These are phyloP conservation scores for Clitopilus hobsonii DNA, from an alignment of 768 basidiomycete species.

Conservation along the genomic window DNA sequence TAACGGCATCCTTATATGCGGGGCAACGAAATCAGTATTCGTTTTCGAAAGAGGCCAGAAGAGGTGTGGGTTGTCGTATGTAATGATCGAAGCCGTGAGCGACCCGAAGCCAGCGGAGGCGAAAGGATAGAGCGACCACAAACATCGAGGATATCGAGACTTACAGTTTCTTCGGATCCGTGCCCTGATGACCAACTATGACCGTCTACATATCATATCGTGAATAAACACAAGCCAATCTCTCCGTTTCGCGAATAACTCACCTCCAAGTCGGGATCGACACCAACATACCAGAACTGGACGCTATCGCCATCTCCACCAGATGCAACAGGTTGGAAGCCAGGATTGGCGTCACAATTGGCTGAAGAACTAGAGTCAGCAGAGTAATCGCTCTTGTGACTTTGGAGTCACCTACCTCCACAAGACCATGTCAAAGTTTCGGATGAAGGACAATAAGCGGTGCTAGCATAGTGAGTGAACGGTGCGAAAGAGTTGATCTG, in stretches of 20 bases:
- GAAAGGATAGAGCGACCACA: not conserved
- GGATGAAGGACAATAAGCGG: slow-evolving; percentile 43
- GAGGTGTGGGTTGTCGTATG: too few relatives aligned
- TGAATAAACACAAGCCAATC: not conserved
- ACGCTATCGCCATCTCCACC: slow-evolving; percentile 42
- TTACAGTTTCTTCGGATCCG: slow-evolving; percentile 23
- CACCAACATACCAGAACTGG: slow-evolving; percentile 37
- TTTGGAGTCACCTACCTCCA: slow-evolving; percentile 27
- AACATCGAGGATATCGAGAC: not conserved
- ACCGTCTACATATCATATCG: slow-evolving; percentile 8
- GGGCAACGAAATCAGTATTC: not conserved
- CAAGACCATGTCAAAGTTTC: slow-evolving; percentile 46
- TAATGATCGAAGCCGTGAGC: not conserved
- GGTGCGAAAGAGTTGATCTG: slow-evolving; percentile 40
- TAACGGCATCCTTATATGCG: slow-evolving; percentile 13
- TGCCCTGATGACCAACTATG: slow-evolving; percentile 15
- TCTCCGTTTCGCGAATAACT: not conserved
- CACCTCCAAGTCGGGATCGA: slow-evolving; percentile 16
- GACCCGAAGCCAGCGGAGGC: too few relatives aligned
- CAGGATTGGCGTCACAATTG: slow-evolving; percentile 42
- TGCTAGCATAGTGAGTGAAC: slow-evolving; percentile 46
- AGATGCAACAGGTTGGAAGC: slow-evolving; percentile 38
- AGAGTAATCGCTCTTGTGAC: not conserved
- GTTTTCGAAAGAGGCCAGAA: not conserved
- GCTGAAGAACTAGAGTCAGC: slow-evolving; percentile 16